Evolutionary conservation across 352 stramenopile genomes (phyloP).

Genomic region (Plasmopara halstedii): DNA sequence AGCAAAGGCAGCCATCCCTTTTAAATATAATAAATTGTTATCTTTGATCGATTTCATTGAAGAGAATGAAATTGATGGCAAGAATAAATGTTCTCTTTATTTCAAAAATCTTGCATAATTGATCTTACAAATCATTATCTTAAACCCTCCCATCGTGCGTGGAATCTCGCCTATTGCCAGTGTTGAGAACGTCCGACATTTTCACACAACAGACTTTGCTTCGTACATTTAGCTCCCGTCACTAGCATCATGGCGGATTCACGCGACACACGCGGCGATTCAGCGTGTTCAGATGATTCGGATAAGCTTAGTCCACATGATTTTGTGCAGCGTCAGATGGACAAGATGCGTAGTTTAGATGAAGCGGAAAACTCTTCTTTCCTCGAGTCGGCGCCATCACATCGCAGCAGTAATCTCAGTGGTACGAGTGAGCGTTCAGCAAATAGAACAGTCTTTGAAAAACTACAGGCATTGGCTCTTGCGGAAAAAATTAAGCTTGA

Average conservation of each 20-base stretch:
- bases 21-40: too few species aligned
- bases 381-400: constrained; percentile 15
- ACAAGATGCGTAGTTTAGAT: constrained; percentile 42
- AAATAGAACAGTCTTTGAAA: constrained; percentile 37
- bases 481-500: constrained; percentile 37
- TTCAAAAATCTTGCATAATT: too few species aligned
- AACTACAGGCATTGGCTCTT: constrained; percentile 46
- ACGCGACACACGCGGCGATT: constrained; percentile 17
- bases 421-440: constrained; percentile 13
- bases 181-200: constrained; percentile 10
- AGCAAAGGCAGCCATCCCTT: too few species aligned
- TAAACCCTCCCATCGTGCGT: constrained; percentile 16
- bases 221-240: neutral
- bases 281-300: constrained; percentile 39
- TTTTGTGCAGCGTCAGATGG: constrained; percentile 38
- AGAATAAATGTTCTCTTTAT: too few species aligned
- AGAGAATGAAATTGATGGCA: too few species aligned
- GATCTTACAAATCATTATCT: too few species aligned
- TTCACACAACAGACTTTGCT: neutral
- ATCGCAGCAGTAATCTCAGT: constrained; percentile 23
- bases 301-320: constrained; percentile 40
- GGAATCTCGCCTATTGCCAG: constrained; percentile 17
- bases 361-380: constrained; percentile 13
- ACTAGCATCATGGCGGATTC: constrained; percentile 11
- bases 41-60: too few species aligned